Evolutionary conservation across 2,329 filamentous ascomycete genomes (phyloP).

Genomic region (Hypoxylon rubiginosum): DNA sequence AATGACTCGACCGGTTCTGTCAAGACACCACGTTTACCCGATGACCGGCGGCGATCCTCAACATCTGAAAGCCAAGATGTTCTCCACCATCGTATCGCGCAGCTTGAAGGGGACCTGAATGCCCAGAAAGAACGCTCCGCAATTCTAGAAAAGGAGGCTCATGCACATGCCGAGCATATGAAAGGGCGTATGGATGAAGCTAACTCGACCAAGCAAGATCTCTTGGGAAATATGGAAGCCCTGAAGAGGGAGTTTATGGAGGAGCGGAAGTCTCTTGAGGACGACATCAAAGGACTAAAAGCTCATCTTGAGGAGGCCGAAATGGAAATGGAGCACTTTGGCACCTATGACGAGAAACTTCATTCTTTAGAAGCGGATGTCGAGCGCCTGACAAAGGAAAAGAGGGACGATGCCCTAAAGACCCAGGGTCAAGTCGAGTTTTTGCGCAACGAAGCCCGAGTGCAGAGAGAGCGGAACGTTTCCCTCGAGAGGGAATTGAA

Average conservation of each 20-base stretch:
- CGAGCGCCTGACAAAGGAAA: conserved; percentile 70
- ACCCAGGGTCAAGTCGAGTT: conserved; percentile 73
- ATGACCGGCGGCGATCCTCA: conserved; percentile 62
- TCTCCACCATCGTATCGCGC: conserved; percentile 64
- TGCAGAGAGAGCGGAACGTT: conserved; percentile 72
- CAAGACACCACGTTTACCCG: conserved; percentile 56
- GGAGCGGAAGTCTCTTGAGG: conserved; percentile 85
- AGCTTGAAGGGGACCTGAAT: conserved; percentile 83
- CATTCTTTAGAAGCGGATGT: conserved; percentile 79
- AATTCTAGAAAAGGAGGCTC: conserved; percentile 77
- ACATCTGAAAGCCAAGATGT: conserved; percentile 61
- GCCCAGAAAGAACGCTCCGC: conserved; percentile 77
- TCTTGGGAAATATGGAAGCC: conserved; percentile 94
- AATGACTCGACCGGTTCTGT: conserved; percentile 65
- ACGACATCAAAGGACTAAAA: conserved; percentile 82
- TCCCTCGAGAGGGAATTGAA: conserved; percentile 70
- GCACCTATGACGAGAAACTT: conserved; percentile 77
- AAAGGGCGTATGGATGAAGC: conserved; percentile 83
- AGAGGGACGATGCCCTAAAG: conserved; percentile 69
- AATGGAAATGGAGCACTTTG: conserved; percentile 88
- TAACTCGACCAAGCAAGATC: conserved; percentile 91
- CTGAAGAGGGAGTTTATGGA: conserved; percentile 88
- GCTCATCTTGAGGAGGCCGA: conserved; percentile 88
- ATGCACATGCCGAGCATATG: conserved; percentile 68
- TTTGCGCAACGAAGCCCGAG: conserved; percentile 70